Conservation (phyloP, 345 rosid species). For the Melaleuca alternifolia region DNA sequence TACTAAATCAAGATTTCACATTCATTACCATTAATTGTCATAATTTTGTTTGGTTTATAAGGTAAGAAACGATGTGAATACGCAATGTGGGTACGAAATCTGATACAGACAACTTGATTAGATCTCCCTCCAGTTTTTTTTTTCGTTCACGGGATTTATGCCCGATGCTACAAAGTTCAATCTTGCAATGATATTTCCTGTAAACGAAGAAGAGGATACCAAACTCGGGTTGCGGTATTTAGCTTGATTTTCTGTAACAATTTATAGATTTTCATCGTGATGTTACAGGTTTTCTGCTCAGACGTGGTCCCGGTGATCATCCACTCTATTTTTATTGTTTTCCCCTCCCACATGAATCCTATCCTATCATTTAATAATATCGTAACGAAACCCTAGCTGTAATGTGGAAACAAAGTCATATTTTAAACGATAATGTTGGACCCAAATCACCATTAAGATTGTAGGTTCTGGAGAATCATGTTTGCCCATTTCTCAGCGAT, state of each 20-base stretch:
- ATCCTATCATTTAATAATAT: not conserved
- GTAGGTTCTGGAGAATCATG: constrained; percentile 33
- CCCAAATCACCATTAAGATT: constrained; percentile 9
- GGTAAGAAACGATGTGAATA: not conserved
- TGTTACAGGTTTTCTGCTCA: not conserved
- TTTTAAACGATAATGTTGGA: not conserved
- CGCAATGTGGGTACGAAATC: not conserved
- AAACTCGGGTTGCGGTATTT: not conserved
- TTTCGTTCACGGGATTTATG: not conserved
- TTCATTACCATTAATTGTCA: not conserved
- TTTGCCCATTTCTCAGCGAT: constrained; percentile 8
- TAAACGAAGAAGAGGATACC: not conserved
- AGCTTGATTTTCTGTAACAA: not conserved
- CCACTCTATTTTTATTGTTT: not conserved
- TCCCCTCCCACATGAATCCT: not conserved
- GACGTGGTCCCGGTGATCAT: not conserved
- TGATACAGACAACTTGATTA: not conserved
- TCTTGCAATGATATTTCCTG: not conserved
- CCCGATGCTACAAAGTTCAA: not conserved
- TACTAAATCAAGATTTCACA: not conserved
- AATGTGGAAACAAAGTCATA: not conserved
- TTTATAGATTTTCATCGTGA: not conserved
- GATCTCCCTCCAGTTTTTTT: not conserved
- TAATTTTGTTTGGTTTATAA: not conserved
- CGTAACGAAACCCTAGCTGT: constrained; percentile 7